Conservation (phyloP, 1,284 basidiomycete species). For the Testicularia cyperi region DNA sequence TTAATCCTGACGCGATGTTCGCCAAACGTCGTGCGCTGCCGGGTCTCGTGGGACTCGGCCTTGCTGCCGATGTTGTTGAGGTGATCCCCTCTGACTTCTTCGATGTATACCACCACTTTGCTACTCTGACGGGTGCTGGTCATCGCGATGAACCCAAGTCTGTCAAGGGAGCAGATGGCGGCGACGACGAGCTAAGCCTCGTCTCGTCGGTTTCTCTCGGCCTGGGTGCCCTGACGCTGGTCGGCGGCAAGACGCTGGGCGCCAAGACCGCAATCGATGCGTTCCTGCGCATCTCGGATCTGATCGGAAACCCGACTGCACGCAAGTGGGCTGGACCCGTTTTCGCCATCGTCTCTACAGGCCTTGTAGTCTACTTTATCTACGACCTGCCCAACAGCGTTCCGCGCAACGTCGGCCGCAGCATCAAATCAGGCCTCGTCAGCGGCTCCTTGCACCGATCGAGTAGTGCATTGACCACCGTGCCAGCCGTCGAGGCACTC, state of each 20-base stretch:
- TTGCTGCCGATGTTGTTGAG: conserved; percentile 50
- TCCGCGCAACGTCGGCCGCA: conserved; percentile 71
- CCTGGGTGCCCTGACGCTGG: conserved; percentile 79
- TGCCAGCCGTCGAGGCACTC: conserved; percentile 3
- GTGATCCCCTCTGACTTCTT: conserved; percentile 74
- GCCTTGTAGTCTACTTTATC: conserved; percentile 78
- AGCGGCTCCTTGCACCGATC: conserved; percentile 13
- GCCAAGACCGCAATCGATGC: conserved; percentile 53
- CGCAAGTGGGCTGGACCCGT: conserved; percentile 86
- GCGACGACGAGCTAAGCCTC: conserved; percentile 59
- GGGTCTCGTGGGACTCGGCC: conserved; percentile 48
- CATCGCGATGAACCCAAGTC: conserved; percentile 45
- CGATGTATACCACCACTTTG: conserved; percentile 72
- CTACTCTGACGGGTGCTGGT: conserved; percentile 42
- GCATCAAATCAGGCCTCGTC: conserved; percentile 40
- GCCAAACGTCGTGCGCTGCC: conserved; percentile 64
- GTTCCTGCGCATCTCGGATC: conserved; percentile 62
- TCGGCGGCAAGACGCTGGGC: conserved; percentile 77
- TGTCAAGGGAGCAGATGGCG: conserved; percentile 63
- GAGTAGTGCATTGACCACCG: too few species aligned
- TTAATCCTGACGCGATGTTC: conserved; percentile 97
- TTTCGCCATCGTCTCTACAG: conserved; percentile 72
- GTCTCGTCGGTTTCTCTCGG: conserved; percentile 47
- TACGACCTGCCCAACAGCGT: conserved; percentile 86
- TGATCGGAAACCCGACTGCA: conserved; percentile 78